Evolutionary conservation across 495 filamentous ascomycete genomes (phyloP), one percentile per base, ranked within the genome.

Genomic region (Penicillium flavigenum): DNA sequence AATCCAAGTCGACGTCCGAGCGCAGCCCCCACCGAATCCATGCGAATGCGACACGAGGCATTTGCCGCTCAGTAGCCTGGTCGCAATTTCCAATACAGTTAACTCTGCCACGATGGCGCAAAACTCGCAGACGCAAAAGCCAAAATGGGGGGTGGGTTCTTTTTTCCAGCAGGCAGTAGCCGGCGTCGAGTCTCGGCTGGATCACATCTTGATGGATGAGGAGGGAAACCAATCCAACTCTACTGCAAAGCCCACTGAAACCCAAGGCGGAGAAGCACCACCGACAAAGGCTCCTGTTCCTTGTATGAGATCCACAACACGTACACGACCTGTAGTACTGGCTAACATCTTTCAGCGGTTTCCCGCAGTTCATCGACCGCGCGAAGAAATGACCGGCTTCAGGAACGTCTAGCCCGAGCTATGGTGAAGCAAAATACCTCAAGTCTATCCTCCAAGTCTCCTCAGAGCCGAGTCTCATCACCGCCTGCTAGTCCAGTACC

Each of bases 101-200:
- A 27, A 27, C 22, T 27, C 41, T 45, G 29, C 48, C 57, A 68
- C 41, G 50, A 80, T 80, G 77, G 61, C 76, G 42, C 75, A 77
- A 39, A 70, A 72, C 46, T 49, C 65, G 5, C 72, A 71, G 34
- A 27, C 63, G 10, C 20, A 63, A 14, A 78, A 74, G 54, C 51
- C 65, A n/a, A 77, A 71, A 72, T 80, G 76, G 73, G 76, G 75
- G 22, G 67, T 78, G 43, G 90, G 92, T 22, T 89, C 86, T 29
- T 89, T 98, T 65, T 79, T 99, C 47, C 88, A 89, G 58, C 91
- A 96, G 69, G 92, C 93, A 51, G 91, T 97, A 50, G 91, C 92
- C 27, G 91, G 91, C 39, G 88, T 99, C 46, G 94, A 99, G 74
- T 95, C 92, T 56, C 85, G 89, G 47, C 79, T 99, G 41, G 94